Percentiles rank a stretch among this genome's conserved stretches.
Evolutionary conservation across 2,329 filamentous ascomycete species (phyloP).

Genomic region (Rutstroemia sp.): DNA sequence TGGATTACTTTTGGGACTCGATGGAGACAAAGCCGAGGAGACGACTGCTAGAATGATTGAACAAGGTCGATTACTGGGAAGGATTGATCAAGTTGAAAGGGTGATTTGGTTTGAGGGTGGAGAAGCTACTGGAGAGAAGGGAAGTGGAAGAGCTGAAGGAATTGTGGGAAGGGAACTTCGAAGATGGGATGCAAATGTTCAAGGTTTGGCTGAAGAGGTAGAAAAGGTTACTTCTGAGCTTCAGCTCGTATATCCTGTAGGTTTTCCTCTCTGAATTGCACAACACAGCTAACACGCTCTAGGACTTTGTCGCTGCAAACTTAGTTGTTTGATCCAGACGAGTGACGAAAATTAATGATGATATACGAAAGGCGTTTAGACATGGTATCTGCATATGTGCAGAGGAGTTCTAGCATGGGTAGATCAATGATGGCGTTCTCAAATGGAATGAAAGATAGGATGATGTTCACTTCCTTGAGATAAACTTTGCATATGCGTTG

Average conservation of each 20-base stretch:
- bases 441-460: not conserved
- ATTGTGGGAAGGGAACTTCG: slow-evolving; percentile 65
- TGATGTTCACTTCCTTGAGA: not conserved
- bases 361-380: slow-evolving; percentile 20
- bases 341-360: slow-evolving; percentile 11
- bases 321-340: slow-evolving; percentile 34
- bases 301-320: slow-evolving; percentile 52
- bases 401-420: not conserved
- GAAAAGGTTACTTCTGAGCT: slow-evolving; percentile 78
- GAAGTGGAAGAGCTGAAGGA: slow-evolving; percentile 57
- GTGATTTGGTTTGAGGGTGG: slow-evolving; percentile 79
- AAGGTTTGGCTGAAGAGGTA: slow-evolving; percentile 79
- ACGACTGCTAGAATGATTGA: slow-evolving; percentile 95
- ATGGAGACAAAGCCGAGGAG: slow-evolving; percentile 75
- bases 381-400: slow-evolving; percentile 8
- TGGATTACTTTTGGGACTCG: slow-evolving; percentile 68
- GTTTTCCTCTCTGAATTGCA: slow-evolving; percentile 21
- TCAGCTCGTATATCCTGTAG: slow-evolving; percentile 71
- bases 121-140: slow-evolving; percentile 62
- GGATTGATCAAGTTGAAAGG: slow-evolving; percentile 89
- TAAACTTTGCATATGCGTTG: not conserved
- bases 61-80: slow-evolving; percentile 77
- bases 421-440: slow-evolving; percentile 2
- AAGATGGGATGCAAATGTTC: slow-evolving; percentile 84
- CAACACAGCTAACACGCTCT: slow-evolving; percentile 11